Base-by-base conservation (phyloP, 768 basidiomycete genomes). In the Kwoniella bestiolae region DNA sequence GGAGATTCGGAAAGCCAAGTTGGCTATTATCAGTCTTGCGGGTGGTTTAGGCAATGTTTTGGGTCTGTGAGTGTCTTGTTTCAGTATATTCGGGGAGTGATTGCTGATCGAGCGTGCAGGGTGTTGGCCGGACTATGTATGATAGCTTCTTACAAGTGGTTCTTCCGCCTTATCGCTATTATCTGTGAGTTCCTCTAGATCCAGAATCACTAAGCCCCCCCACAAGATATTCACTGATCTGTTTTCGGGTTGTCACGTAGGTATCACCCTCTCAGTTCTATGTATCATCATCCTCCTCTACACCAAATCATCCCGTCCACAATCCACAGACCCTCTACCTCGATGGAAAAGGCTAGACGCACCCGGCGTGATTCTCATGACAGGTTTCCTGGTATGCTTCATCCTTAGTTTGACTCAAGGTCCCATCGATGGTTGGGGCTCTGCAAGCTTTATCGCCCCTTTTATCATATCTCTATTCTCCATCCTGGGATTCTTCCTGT, bases 101-200 rank as follows among this genome's bases (percentile, higher is more conserved):
- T n/a, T n/a, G n/a, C n/a, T n/a, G n/a, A n/a, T n/a, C n/a, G 14
- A 14, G 3, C 29, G 1, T 25, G 41, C 34, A 67, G 65, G 7
- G 68, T 73, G 6, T 52, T 73, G 18, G 73, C 71, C 4, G 73
- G 65, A 8, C 14, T 71, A 12, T 65, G 58, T 12, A 75, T 71
- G 72, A 52, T 68, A 14, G 61, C 68, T 7, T 58, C 31, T 26
- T 86, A 83, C 78, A 82, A 73, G 23, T 86, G 85, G 86, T 81
- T 86, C 18, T 86, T 87, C 71, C 86, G 83, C 71, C 82, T 84
- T 63, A 76, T 82, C 26, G 82, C 84, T 2, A 81, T 85, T 31
- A 60, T 86, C 32, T 72, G 66, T 60, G 34, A 69, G 21, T 72
- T n/a, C n/a, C n/a, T n/a, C n/a, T 75, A 9, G 5, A n/a, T n/a